Conservation (phyloP, 148 eudicot genomes). For the Arctostaphylos glauca region DNA sequence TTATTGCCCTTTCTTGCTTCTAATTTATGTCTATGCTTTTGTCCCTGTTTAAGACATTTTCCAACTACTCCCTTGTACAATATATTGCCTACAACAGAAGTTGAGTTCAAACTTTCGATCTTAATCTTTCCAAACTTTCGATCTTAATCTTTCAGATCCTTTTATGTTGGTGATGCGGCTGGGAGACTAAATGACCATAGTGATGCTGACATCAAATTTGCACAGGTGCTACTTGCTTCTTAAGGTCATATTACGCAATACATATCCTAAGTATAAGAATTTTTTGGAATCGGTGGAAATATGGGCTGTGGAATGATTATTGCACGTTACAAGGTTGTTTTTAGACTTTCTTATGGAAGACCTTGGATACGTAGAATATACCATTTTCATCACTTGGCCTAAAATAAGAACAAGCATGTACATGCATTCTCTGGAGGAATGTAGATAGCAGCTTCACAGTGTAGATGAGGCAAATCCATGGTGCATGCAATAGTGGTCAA, state of each 20-base stretch:
- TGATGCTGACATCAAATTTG: conserved; percentile 85
- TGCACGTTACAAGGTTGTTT: background rate
- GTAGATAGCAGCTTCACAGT: conserved; percentile 3
- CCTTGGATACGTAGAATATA: background rate
- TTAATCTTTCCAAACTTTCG: background rate
- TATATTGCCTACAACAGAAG: background rate
- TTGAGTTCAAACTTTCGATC: background rate
- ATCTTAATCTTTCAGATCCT: conserved; percentile 50
- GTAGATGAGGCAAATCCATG: background rate
- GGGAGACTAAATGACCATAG: conserved; percentile 81
- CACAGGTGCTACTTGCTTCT: conserved; percentile 47
- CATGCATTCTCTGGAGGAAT: background rate
- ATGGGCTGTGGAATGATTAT: background rate
- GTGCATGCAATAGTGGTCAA: background rate
- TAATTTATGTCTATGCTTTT: background rate
- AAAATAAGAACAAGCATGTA: background rate
- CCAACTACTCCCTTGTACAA: background rate
- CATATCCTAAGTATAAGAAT: background rate
- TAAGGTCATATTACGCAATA: background rate
- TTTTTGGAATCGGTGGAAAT: background rate
- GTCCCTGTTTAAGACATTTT: background rate
- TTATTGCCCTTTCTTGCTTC: conserved; percentile 30
- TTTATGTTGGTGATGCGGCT: conserved; percentile 98
- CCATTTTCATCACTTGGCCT: background rate
- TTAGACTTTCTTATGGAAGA: background rate